Evolutionary conservation across 805 yeast species (phyloP).

Genomic region (Yarrowia sp.): DNA sequence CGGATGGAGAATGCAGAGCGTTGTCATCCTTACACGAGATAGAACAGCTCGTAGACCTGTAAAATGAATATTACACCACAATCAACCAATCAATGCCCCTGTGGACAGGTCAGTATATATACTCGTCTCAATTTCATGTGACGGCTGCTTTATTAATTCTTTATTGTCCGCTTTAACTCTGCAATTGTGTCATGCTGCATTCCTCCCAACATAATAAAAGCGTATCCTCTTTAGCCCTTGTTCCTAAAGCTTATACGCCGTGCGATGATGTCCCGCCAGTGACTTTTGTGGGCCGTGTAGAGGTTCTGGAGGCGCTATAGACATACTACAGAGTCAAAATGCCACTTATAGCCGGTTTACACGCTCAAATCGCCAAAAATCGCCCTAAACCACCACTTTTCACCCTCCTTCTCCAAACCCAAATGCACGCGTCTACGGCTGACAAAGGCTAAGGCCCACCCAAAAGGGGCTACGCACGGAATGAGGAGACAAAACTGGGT

Average conservation of each 20-base stretch:
- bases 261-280: too few relatives aligned
- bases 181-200: slow-evolving; percentile 17
- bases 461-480: slow-evolving; percentile 16
- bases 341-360: neutral
- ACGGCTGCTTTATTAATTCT: neutral
- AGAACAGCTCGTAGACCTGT: too few relatives aligned
- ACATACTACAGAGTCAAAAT: too few relatives aligned
- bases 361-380: neutral
- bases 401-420: neutral
- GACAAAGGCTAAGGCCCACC: neutral
- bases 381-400: neutral
- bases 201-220: slow-evolving; percentile 9
- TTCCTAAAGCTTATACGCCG: slow-evolving; percentile 4
- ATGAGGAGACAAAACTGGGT: neutral
- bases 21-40: too few relatives aligned
- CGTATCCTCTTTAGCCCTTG: neutral
- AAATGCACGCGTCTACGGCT: neutral
- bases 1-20: neutral
- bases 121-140: too few relatives aligned
- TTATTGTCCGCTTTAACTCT: neutral
- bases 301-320: neutral
- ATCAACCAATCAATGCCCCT: too few relatives aligned
- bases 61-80: too few relatives aligned
- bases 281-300: too few relatives aligned
- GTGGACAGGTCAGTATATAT: too few relatives aligned